Percentiles rank a stretch among this genome's conserved stretches.
Evolutionary conservation across 2,329 filamentous ascomycete species (phyloP).

Genomic region (Ophiocordyceps camponoti-leonardi): DNA sequence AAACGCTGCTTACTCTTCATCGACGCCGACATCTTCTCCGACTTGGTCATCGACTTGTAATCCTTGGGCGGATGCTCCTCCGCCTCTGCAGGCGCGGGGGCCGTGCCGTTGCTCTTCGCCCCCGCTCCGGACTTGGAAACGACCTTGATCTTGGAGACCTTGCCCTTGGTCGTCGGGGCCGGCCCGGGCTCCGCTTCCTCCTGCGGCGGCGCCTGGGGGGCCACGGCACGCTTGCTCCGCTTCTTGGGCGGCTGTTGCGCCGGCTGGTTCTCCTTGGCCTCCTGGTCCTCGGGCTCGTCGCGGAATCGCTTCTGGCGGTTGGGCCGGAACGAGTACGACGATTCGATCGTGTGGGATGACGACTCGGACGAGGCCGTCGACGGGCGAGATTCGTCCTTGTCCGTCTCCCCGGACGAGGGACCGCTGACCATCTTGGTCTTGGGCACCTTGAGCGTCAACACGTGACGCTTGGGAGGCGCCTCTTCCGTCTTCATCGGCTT

Average conservation of each 20-base stretch:
- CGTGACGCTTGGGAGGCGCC: constrained; percentile 14
- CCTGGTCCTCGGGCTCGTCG: constrained; percentile 26
- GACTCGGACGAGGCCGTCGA: constrained; percentile 35
- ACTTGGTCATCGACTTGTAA: constrained; percentile 45
- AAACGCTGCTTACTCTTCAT: constrained; percentile 37
- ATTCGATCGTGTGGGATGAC: constrained; percentile 29
- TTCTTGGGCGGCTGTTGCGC: constrained; percentile 22
- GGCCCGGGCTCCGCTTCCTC: constrained; percentile 8
- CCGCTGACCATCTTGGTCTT: constrained; percentile 21
- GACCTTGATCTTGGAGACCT: constrained; percentile 21
- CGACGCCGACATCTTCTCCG: constrained; percentile 47
- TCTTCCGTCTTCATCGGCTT: too few species aligned
- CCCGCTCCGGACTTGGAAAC: constrained; percentile 11
- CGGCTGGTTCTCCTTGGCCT: constrained; percentile 16
- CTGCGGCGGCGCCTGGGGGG: not conserved
- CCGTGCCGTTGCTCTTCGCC: constrained; percentile 12
- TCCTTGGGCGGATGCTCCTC: constrained; percentile 29
- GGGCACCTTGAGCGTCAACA: constrained; percentile 22
- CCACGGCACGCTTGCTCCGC: constrained; percentile 12
- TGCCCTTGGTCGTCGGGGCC: constrained; percentile 10
- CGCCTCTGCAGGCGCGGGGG: constrained; percentile 12
- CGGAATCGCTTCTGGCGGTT: constrained; percentile 37
- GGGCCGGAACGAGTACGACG: constrained; percentile 34
- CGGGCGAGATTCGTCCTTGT: constrained; percentile 30
- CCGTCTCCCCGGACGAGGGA: constrained; percentile 16